phyloP scores from a whole-genome alignment of 2,329 filamentous ascomycete species.

The Arthroderma sp. region DNA sequence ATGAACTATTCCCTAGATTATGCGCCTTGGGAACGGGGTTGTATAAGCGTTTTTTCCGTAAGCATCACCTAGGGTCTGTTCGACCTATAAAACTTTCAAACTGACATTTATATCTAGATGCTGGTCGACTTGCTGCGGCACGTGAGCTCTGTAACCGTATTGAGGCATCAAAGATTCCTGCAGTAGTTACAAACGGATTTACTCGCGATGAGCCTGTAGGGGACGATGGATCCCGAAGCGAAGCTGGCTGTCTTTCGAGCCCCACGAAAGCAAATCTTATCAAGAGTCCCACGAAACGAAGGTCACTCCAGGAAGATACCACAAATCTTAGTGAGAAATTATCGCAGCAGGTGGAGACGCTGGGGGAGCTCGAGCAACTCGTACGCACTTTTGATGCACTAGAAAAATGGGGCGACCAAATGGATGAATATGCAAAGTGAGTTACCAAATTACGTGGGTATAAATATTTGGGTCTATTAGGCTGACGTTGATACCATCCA shows the following conservation, averaged over 20 bases:
- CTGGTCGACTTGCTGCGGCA: slow-evolving; percentile 40
- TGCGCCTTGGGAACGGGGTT: slow-evolving; percentile 56
- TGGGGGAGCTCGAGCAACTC: slow-evolving; percentile 51
- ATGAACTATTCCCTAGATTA: slow-evolving; percentile 57
- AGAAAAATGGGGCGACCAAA: slow-evolving; percentile 50
- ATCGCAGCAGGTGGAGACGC: slow-evolving; percentile 40
- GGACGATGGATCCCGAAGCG: slow-evolving; percentile 15
- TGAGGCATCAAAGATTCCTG: slow-evolving; percentile 35
- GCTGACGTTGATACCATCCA: slow-evolving; percentile 7
- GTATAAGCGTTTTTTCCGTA: slow-evolving; percentile 77
- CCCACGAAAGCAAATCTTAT: slow-evolving; percentile 20
- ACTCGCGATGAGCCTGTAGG: slow-evolving; percentile 14
- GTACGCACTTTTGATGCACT: slow-evolving; percentile 53
- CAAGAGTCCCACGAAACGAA: slow-evolving; percentile 8
- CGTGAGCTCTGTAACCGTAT: slow-evolving; percentile 40
- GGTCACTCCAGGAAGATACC: no score
- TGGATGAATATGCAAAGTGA: slow-evolving; percentile 32
- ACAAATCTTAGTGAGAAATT: slow-evolving; percentile 8
- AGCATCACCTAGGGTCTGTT: slow-evolving; percentile 26
- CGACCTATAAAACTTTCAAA: neutral
- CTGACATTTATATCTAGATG: slow-evolving; percentile 15
- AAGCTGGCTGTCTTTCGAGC: slow-evolving; percentile 18
- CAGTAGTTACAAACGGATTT: slow-evolving; percentile 27
- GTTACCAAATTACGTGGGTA: slow-evolving; percentile 8
- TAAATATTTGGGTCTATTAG: neutral